Conservation (phyloP, 1,139 yeast species). For the Magnusiomyces suaveolens region DNA sequence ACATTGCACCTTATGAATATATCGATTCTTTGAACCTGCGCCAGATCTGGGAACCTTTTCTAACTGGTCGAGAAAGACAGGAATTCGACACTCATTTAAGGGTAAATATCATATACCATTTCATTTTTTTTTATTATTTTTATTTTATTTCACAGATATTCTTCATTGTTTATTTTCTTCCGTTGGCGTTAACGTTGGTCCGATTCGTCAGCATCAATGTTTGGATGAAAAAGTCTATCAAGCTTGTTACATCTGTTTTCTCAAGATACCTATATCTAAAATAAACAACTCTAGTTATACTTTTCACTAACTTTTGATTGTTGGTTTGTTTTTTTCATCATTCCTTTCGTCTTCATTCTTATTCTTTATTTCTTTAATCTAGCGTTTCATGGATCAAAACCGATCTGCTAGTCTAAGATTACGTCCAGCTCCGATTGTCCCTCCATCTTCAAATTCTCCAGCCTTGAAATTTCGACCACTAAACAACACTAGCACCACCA, state of each 20-base stretch:
- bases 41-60: conserved; percentile 29
- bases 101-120: conserved; percentile 16
- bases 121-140: no score
- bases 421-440: conserved; percentile 23
- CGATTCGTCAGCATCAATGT: no score
- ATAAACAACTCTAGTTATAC: no score
- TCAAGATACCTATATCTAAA: no score
- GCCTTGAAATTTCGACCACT: conserved; percentile 6
- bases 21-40: conserved; percentile 29
- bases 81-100: conserved; percentile 28
- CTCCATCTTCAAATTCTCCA: neutral
- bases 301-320: neutral
- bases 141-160: neutral
- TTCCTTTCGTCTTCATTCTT: no score
- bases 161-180: no score
- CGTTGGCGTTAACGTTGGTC: no score
- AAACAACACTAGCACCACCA: neutral
- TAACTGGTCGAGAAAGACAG: conserved; percentile 28
- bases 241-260: no score
- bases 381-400: conserved; percentile 24
- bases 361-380: conserved; percentile 14
- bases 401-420: conserved; percentile 24
- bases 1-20: conserved; percentile 28
- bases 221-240: no score
- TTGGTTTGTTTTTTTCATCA: no score